These are phyloP conservation scores for Limonium bicolor DNA, from an alignment of 148 eudicot genomes.

Conservation along the genomic window DNA sequence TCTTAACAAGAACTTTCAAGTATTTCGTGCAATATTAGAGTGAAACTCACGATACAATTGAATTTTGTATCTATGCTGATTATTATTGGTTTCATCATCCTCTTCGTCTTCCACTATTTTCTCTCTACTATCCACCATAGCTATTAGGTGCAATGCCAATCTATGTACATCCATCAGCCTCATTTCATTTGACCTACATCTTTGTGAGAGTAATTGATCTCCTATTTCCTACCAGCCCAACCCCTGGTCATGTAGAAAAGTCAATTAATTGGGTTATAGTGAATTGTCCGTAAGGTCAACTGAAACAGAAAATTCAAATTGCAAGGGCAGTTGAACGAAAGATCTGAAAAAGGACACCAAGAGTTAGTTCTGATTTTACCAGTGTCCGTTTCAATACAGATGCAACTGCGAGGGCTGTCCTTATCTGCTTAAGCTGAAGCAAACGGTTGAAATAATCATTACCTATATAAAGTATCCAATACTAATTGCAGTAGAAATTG, in stretches of 20 bases:
- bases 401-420: conserved; percentile 82
- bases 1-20: too few relatives aligned
- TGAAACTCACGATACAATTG: too few relatives aligned
- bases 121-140: too few relatives aligned
- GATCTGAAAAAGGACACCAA: conserved; percentile 15
- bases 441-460: conserved; percentile 7
- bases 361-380: conserved; percentile 49
- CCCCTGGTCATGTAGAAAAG: not conserved
- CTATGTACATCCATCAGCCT: too few relatives aligned
- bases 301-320: not conserved
- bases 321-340: conserved; percentile 1
- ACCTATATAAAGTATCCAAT: conserved; percentile 2
- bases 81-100: too few relatives aligned
- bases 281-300: not conserved
- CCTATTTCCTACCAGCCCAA: too few relatives aligned
- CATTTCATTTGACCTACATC: too few relatives aligned
- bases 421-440: conserved; percentile 77
- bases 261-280: not conserved
- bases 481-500: not conserved
- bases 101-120: too few relatives aligned
- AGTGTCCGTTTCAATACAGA: conserved; percentile 63
- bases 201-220: too few relatives aligned
- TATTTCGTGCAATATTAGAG: too few relatives aligned
- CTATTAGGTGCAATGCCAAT: too few relatives aligned
- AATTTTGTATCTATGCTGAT: too few relatives aligned